These are phyloP conservation scores for Dactylellina leptospora DNA, from an alignment of 2,329 filamentous ascomycete species.

Conservation along the genomic window DNA sequence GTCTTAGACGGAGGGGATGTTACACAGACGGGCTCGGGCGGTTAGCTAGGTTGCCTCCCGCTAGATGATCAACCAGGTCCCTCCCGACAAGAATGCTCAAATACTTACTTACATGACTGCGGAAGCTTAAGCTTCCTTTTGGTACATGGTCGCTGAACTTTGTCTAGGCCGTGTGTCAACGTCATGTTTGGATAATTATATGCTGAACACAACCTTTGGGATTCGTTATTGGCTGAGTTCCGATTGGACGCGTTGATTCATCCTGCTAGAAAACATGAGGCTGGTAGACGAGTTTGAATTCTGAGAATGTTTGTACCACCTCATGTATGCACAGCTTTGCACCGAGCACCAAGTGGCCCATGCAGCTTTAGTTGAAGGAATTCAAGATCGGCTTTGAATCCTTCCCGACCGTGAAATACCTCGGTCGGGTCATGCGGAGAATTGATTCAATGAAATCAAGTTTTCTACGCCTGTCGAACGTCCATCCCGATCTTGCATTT, in stretches of 20 bases:
- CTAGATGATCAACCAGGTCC: neutral
- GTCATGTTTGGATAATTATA: too few relatives aligned
- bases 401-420: neutral
- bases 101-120: neutral
- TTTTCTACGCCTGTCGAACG: slow-evolving; percentile 2
- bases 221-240: neutral
- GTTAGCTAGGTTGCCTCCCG: neutral
- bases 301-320: neutral
- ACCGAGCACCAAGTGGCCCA: neutral
- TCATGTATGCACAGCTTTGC: neutral
- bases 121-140: too few relatives aligned
- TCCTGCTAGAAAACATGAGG: too few relatives aligned
- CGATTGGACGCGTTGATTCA: too few relatives aligned
- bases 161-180: too few relatives aligned
- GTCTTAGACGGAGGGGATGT: slow-evolving; percentile 25
- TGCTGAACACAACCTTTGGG: neutral
- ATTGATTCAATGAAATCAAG: slow-evolving; percentile 21
- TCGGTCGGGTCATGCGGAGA: neutral
- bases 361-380: neutral
- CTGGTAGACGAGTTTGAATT: neutral
- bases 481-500: slow-evolving; percentile 4
- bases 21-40: slow-evolving; percentile 6
- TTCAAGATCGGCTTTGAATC: neutral
- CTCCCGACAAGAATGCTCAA: neutral
- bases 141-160: too few relatives aligned